phyloP scores from a whole-genome alignment of 106 monocot genomes.

The Platanthera guangdongensis region DNA sequence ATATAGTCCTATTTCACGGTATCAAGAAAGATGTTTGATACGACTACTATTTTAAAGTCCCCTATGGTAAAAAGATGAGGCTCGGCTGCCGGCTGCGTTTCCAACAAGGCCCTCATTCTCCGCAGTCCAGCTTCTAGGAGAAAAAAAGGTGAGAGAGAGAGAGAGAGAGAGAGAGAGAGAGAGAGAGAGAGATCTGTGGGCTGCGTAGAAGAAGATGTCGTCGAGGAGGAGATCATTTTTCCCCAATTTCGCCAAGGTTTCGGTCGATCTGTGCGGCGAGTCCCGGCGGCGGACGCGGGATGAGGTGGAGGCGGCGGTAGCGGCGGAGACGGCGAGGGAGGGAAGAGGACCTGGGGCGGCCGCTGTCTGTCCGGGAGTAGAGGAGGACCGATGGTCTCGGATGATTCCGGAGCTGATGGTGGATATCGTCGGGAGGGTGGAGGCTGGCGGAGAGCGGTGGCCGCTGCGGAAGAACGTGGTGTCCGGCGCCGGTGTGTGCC shows the following conservation, averaged over 20 bases:
- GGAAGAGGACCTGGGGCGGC: not conserved
- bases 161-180: too few species aligned
- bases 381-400: slow-evolving; percentile 44
- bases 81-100: too few species aligned
- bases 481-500: slow-evolving; percentile 72
- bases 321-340: not conserved
- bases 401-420: slow-evolving; percentile 69
- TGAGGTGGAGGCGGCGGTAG: too few species aligned
- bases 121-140: not conserved
- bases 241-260: not conserved
- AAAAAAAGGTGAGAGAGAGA: not conserved
- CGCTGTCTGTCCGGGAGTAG: not conserved
- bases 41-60: too few species aligned
- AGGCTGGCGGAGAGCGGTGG: slow-evolving; percentile 57
- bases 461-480: slow-evolving; percentile 68
- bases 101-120: not conserved
- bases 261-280: slow-evolving; percentile 1
- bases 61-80: too few species aligned
- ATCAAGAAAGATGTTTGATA: too few species aligned
- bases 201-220: not conserved
- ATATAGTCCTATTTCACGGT: too few species aligned
- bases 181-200: not conserved
- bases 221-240: not conserved
- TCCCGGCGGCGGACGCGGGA: not conserved
- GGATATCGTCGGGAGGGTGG: slow-evolving; percentile 51